Evolutionary conservation across 2,329 filamentous ascomycete genomes (phyloP).

Genomic region (Xylariaceae sp.): DNA sequence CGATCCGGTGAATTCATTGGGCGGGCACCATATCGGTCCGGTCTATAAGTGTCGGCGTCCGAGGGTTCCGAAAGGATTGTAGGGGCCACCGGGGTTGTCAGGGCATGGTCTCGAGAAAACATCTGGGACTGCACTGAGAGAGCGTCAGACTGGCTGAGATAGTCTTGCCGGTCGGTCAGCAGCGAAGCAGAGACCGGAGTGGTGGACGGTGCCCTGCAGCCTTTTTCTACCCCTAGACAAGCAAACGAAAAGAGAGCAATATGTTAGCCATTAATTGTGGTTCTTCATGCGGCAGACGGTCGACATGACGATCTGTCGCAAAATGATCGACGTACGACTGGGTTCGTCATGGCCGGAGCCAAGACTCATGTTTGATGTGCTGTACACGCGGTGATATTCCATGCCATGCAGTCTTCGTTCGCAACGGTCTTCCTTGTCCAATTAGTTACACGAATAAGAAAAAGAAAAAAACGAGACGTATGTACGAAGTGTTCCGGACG

Average conservation of each 20-base stretch:
- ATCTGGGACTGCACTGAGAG: slow-evolving; percentile 33
- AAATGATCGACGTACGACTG: slow-evolving; percentile 16
- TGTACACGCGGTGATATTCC: slow-evolving; percentile 6
- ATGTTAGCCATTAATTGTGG: slow-evolving; percentile 3
- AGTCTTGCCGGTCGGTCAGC: slow-evolving; percentile 22
- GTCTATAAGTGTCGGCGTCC: slow-evolving; percentile 41
- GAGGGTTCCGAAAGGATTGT: slow-evolving; percentile 32
- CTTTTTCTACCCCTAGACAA: slow-evolving; percentile 20
- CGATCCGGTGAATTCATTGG: slow-evolving; percentile 24
- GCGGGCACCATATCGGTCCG: slow-evolving; percentile 37
- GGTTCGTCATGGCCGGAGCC: slow-evolving; percentile 16
- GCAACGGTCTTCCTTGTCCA: slow-evolving; percentile 1
- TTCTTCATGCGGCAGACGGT: not conserved
- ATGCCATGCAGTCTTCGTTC: slow-evolving; percentile 6
- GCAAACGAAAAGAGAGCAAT: not conserved
- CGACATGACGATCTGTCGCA: not conserved
- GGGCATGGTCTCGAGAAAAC: slow-evolving; percentile 34
- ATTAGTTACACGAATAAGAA: not conserved
- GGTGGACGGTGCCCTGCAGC: slow-evolving; percentile 22
- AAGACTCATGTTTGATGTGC: slow-evolving; percentile 19
- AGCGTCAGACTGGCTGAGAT: slow-evolving; percentile 15
- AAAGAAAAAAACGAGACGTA: no score
- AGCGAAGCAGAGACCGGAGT: slow-evolving; percentile 21
- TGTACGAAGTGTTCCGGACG: no score
- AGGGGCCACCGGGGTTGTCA: slow-evolving; percentile 36